Evolutionary conservation across 1,284 basidiomycete genomes (phyloP).

Genomic region (Inonotus hispidus): DNA sequence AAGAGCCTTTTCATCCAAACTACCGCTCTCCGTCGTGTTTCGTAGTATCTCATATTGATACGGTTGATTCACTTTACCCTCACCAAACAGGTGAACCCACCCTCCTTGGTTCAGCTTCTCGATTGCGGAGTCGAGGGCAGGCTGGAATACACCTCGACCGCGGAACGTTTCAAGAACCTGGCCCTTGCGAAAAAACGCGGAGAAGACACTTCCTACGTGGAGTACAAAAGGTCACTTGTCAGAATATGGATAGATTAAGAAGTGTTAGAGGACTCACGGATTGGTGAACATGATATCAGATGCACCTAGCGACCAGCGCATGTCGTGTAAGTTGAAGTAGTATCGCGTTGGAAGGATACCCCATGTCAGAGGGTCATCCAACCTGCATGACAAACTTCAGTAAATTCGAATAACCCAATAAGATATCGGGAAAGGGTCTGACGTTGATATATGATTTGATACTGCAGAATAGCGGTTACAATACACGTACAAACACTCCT

Average conservation of each 20-base stretch:
- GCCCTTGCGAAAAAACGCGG: slow-evolving; percentile 82
- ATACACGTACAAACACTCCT: not conserved
- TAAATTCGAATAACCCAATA: slow-evolving; percentile 10
- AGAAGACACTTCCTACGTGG: slow-evolving; percentile 59
- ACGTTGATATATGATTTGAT: slow-evolving; percentile 91
- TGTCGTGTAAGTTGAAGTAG: slow-evolving; percentile 56
- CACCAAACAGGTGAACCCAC: slow-evolving; percentile 96
- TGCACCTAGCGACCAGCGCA: slow-evolving; percentile 84
- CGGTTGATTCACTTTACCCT: slow-evolving; percentile 87
- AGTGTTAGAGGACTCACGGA: slow-evolving; percentile 45
- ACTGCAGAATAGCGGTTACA: slow-evolving; percentile 41
- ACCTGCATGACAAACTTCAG: slow-evolving; percentile 27
- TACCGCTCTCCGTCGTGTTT: not conserved
- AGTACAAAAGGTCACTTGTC: not conserved
- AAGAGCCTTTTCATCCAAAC: slow-evolving; percentile 23
- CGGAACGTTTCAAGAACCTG: slow-evolving; percentile 94
- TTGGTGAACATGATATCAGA: slow-evolving; percentile 97
- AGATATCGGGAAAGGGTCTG: slow-evolving; percentile 22
- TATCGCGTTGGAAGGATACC: slow-evolving; percentile 65
- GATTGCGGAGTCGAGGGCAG: slow-evolving; percentile 80
- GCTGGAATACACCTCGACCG: slow-evolving; percentile 86
- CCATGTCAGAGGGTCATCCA: slow-evolving; percentile 82
- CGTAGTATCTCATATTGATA: slow-evolving; percentile 39
- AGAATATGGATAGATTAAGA: slow-evolving; percentile 3
- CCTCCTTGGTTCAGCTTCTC: slow-evolving; percentile 72